Evolutionary conservation across 208 protist species (phyloP), one percentile per base, ranked within the genome.

Genomic region (Leishmania turanica): DNA sequence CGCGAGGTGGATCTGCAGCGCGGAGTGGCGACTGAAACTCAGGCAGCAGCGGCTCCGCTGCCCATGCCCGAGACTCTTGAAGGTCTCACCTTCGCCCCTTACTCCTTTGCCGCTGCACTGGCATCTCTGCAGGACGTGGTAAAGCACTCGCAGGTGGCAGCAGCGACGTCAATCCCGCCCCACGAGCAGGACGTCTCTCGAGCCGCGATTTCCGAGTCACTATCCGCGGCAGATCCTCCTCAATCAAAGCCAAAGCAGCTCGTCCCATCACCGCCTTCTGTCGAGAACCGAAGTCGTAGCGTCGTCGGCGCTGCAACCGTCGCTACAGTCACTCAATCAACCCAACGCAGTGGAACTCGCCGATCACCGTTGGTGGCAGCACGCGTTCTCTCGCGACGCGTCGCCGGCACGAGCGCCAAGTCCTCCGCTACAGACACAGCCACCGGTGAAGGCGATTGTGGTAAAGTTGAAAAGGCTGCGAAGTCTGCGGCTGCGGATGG

Each of bases 61-160:
- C 34, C 68, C 21, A 40, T 17, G 60, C 45, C 21, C 37, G 47
- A 27, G 15, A 66, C 76, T 2, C 24, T 6, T 31, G 56, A 6
- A 6, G 7, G 13, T 49, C 1, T 54, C 4, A 37, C 60, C 49
- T 85, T 85, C 19, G 71, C 58, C 17, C 34, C 81, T 54, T 78
- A 75, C 64, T 85, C 81, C 19, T 85, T 85, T 51, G 77, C 62
- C 8, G n/a, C 77, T 0, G 40, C 37, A 4, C 27, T 85, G n/a
- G 1, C 51, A 11, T n/a, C 70, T 13, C 62, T 81, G 64, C 81
- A 54, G 5, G 51, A 58, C 13, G 76, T 40, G 27, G 81, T 85
- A 45, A 47, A 60, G 8, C 31, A 56, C 49, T 60, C 51, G 7
- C 24, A 4, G 58, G 27, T 64, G 34, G 37, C n/a, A 27, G 9